Percentiles rank a stretch among this genome's conserved stretches.
phyloP scores from a whole-genome alignment of 2,329 filamentous ascomycete species.

The Didymella pomorum region DNA sequence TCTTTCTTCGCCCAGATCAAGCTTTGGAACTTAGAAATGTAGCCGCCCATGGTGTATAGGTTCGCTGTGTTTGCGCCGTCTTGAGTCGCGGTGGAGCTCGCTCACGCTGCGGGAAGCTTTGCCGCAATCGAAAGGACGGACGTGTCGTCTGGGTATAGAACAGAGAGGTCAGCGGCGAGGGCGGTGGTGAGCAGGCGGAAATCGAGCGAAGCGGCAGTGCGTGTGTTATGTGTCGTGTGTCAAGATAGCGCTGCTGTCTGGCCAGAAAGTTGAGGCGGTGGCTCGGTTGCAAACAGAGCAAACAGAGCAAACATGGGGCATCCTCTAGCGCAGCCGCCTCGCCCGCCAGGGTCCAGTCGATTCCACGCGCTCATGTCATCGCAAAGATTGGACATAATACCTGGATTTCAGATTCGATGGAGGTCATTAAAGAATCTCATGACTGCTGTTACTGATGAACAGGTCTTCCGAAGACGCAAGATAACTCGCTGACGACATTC shows the following conservation, averaged over 20 bases:
- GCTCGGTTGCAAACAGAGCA: conserved; percentile 34
- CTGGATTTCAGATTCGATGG: too few species aligned
- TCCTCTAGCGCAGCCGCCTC: not conserved
- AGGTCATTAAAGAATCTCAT: too few species aligned
- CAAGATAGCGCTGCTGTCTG: conserved; percentile 30
- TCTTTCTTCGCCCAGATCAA: conserved; percentile 88
- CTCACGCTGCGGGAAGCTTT: conserved; percentile 12
- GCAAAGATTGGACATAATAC: not conserved
- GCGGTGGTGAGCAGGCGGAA: not conserved
- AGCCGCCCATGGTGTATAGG: conserved; percentile 43
- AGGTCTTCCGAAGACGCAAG: too few species aligned
- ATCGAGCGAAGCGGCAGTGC: not conserved
- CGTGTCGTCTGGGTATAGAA: not conserved
- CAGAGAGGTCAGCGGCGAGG: not conserved
- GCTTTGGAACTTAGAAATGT: conserved; percentile 41
- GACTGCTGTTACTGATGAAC: too few species aligned
- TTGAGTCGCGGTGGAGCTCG: conserved; percentile 25
- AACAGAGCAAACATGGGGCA: conserved; percentile 31
- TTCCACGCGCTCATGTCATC: too few species aligned
- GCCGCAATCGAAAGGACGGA: not conserved
- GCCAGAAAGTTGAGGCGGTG: conserved; percentile 34
- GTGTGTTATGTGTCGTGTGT: conserved; percentile 27
- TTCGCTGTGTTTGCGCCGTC: conserved; percentile 22
- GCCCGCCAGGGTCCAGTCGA: not conserved
- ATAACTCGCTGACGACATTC: not conserved